Base-by-base conservation (phyloP, 2,329 filamentous ascomycete species). In the Colletotrichum chlorophyti region DNA sequence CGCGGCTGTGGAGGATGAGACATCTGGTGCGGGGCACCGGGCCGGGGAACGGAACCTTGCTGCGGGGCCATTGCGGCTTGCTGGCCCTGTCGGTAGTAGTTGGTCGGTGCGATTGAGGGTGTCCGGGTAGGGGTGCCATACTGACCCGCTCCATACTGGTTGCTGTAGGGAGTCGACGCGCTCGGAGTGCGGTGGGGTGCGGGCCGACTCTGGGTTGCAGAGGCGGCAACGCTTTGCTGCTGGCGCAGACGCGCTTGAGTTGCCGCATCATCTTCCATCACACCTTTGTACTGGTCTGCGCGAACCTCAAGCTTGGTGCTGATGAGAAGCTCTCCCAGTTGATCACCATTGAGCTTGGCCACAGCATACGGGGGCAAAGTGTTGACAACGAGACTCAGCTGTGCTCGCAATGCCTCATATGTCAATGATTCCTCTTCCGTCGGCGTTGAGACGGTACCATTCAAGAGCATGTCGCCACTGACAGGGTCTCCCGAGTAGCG, bases 311-410 rank as follows among this genome's bases (percentile, higher is more conserved):
- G 83, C 69, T 87, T 91, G 41, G 87, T 91, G 74, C 89, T 94
- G 69, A 96, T 89, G 62, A 91, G 88, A 43, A 97, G 78, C 57
- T 93, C 90, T 26, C 88, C 89, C n/a, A 96, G 76, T 70, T 93
- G 90, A 69, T 96, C 90, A 9, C 92, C 92, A 66, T 96, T 89
- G 61, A 97, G 78, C 67, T 95, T 94, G 6, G 93, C 88, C 21
- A 97, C 90, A 1, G 90, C 91, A 69, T 92, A 95, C 1, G 93
- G 93, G 2, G 93, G 93, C 10, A 97, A 76, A 34, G 83, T 86
- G 63, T 89, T 83, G 60, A 96, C 83, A 62, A 96, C 85, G 26
- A 93, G 77, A 0, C 85, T 79, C 17, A 97, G 78, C 68, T 93
- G 91, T 4, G 87, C 83, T 69, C 90, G 92, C 49, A 97, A 80